These are phyloP conservation scores for Pholiota adiposa DNA, from an alignment of 1,284 basidiomycete species.

Conservation along the genomic window DNA sequence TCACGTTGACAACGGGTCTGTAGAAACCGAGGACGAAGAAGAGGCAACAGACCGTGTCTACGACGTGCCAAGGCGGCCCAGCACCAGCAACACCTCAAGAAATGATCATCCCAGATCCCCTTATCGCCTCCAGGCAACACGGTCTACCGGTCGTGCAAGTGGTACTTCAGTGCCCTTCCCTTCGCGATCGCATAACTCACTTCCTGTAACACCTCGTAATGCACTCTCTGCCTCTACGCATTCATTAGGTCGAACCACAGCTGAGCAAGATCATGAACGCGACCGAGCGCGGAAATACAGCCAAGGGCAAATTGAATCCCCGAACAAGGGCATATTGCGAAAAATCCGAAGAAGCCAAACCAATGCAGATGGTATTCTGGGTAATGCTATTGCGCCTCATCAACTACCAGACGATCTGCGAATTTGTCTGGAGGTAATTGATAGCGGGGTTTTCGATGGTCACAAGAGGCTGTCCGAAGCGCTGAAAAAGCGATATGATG, in stretches of 20 bases:
- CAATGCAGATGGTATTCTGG: conserved; percentile 48
- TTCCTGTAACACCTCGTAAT: conserved; percentile 71
- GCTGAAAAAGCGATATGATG: conserved; percentile 86
- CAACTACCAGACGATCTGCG: conserved; percentile 86
- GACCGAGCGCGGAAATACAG: conserved; percentile 55
- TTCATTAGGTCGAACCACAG: conserved; percentile 64
- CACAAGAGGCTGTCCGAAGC: conserved; percentile 84
- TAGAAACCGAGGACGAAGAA: conserved; percentile 74
- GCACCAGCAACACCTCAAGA: conserved; percentile 48
- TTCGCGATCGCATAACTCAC: conserved; percentile 77
- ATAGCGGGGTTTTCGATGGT: conserved; percentile 83
- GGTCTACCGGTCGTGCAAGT: conserved; percentile 38
- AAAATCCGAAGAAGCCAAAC: conserved; percentile 71
- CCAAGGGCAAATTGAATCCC: conserved; percentile 36
- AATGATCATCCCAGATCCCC: conserved; percentile 77
- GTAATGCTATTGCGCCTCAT: conserved; percentile 66
- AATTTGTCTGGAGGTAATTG: conserved; percentile 84
- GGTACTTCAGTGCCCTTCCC: conserved; percentile 71
- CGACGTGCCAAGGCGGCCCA: conserved; percentile 39
- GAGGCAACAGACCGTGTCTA: conserved; percentile 59
- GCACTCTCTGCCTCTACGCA: conserved; percentile 63
- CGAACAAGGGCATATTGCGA: conserved; percentile 55
- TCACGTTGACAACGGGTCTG: conserved; percentile 72
- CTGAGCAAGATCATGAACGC: conserved; percentile 25
- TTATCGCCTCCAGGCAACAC: conserved; percentile 61